Evolutionary conservation across 2,329 filamentous ascomycete species (phyloP).

Genomic region (Mariannaea elegans): DNA sequence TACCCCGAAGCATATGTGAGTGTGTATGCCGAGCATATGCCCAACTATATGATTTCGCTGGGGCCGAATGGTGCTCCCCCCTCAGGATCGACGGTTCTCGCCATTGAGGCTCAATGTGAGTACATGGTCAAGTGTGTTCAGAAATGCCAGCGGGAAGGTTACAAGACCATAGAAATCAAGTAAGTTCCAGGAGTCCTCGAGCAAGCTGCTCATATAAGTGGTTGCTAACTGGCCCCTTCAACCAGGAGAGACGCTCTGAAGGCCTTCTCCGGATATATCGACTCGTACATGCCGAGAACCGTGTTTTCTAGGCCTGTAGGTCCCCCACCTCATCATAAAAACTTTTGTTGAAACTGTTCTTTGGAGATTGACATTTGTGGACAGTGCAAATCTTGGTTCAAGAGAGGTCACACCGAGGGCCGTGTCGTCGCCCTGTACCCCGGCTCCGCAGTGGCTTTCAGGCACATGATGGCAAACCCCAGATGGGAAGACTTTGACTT

Average conservation of each 20-base stretch:
- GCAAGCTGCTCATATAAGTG: no score
- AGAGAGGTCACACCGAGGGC: background rate
- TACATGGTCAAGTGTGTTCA: background rate
- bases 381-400: conserved; percentile 4
- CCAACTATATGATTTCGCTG: conserved; percentile 16
- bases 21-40: conserved; percentile 4
- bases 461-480: background rate
- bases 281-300: no score
- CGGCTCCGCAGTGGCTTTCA: background rate
- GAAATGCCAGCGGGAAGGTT: background rate
- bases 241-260: no score
- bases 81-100: background rate
- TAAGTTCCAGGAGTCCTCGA: no score
- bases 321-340: conserved; percentile 26
- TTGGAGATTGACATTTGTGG: conserved; percentile 19
- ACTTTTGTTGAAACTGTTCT: conserved; percentile 13
- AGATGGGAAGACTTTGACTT: conserved; percentile 1
- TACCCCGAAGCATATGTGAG: conserved; percentile 19
- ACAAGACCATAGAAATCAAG: no score
- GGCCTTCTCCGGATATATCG: no score
- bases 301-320: background rate
- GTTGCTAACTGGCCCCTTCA: no score
- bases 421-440: conserved; percentile 3
- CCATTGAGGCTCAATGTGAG: background rate
- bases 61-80: conserved; percentile 14